Percentiles rank a stretch among this genome's conserved stretches.
These are phyloP conservation scores for Fraxinus americana DNA, from an alignment of 257 asterid genomes.

Conservation along the genomic window DNA sequence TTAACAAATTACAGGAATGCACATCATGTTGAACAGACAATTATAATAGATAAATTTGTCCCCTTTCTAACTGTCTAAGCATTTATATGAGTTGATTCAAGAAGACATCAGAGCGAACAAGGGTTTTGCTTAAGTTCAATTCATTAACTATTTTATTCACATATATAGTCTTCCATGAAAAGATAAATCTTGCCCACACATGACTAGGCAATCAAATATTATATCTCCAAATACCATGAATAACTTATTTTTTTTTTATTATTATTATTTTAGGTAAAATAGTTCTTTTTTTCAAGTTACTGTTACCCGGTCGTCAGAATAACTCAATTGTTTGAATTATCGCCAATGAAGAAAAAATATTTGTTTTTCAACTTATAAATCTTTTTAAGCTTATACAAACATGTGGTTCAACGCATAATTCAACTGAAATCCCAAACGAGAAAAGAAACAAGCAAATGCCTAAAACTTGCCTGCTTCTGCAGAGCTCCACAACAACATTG, in stretches of 20 bases:
- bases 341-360: neutral
- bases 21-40: too few relatives aligned
- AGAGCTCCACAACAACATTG: slow-evolving; percentile 90
- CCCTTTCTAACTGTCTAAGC: too few relatives aligned
- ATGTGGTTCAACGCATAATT: neutral
- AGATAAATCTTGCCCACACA: neutral
- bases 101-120: too few relatives aligned
- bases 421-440: neutral
- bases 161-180: neutral
- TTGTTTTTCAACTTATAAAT: neutral
- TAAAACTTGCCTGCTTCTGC: slow-evolving; percentile 86
- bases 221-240: neutral
- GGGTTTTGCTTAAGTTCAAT: neutral
- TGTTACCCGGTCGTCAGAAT: neutral
- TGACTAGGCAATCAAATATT: neutral
- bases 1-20: too few relatives aligned
- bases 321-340: neutral
- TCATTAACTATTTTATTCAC: too few relatives aligned
- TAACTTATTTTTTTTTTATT: neutral
- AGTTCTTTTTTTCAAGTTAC: neutral
- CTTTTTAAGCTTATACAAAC: neutral
- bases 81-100: too few relatives aligned
- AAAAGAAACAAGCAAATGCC: neutral
- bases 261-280: too few relatives aligned
- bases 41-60: too few relatives aligned